Percentiles rank a stretch among this genome's conserved stretches.
These are phyloP conservation scores for Chrysanthemum makinoi DNA, from an alignment of 129 eudicot genomes.

Conservation along the genomic window DNA sequence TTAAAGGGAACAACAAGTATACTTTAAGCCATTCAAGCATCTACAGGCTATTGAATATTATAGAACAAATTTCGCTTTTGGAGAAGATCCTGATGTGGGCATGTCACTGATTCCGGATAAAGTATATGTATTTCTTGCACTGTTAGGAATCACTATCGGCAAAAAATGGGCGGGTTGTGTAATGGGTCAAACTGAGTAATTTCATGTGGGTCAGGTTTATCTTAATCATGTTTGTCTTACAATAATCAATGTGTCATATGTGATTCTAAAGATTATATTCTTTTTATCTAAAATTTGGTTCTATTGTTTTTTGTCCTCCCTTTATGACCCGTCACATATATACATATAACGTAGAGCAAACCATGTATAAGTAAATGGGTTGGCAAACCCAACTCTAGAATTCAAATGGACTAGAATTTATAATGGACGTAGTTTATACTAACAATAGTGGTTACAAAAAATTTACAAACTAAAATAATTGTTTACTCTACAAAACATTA, in stretches of 20 bases:
- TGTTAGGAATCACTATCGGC: constrained; percentile 1
- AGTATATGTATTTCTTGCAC: constrained; percentile 31
- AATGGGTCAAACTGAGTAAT: neutral
- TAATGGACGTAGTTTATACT: too few species aligned
- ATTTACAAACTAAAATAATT: too few species aligned
- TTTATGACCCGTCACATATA: neutral
- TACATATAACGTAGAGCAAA: neutral
- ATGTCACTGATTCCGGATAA: constrained; percentile 46
- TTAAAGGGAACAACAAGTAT: constrained; percentile 24
- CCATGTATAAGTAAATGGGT: constrained; percentile 8
- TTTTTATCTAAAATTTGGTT: neutral
- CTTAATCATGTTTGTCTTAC: neutral
- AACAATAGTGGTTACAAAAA: too few species aligned
- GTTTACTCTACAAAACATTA: too few species aligned
- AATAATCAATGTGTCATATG: neutral
- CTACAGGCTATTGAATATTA: constrained; percentile 63
- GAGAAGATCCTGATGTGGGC: constrained; percentile 26
- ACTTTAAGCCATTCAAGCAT: constrained; percentile 89
- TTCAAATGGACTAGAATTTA: too few species aligned
- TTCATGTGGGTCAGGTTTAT: neutral
- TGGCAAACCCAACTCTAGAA: neutral
- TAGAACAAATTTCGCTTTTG: constrained; percentile 65
- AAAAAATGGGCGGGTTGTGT: neutral
- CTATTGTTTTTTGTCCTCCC: neutral
- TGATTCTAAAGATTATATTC: neutral